Conservation (phyloP, 202 grass and related monocot species). For the Hordeum pubiflorum region DNA sequence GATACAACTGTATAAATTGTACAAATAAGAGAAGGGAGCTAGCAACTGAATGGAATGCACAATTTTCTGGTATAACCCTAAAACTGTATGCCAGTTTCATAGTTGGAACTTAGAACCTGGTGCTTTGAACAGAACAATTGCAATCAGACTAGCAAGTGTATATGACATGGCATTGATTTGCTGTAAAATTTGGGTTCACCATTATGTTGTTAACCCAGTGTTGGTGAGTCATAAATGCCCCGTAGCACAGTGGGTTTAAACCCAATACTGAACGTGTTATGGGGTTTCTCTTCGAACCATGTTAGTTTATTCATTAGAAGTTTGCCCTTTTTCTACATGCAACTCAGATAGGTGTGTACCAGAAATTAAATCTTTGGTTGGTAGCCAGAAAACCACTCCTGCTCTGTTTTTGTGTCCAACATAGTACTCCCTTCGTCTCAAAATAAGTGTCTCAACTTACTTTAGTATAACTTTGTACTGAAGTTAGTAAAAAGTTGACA, state of each 20-base stretch:
- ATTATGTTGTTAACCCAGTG: constrained; percentile 2
- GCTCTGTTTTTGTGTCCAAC: background rate
- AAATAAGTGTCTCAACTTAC: no score
- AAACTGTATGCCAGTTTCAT: background rate
- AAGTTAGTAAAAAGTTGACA: no score
- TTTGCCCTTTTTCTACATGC: background rate
- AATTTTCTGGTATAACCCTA: background rate
- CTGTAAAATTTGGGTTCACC: background rate
- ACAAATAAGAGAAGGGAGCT: background rate
- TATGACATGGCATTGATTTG: background rate
- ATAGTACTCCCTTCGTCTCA: background rate
- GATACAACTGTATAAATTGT: background rate
- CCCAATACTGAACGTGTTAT: background rate
- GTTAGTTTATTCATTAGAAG: background rate
- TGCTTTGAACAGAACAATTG: background rate
- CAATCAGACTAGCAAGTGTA: background rate
- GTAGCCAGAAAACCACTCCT: background rate
- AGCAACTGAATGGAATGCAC: background rate
- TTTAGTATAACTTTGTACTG: no score
- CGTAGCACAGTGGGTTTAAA: background rate
- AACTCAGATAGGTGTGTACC: background rate
- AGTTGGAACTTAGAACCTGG: background rate
- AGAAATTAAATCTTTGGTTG: background rate
- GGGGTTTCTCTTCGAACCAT: background rate
- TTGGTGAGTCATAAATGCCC: background rate